Evolutionary conservation across 225 moss, liverwort and hornwort genomes (phyloP), one percentile per base, ranked within the genome.

Genomic region (Polytrichum commune): DNA sequence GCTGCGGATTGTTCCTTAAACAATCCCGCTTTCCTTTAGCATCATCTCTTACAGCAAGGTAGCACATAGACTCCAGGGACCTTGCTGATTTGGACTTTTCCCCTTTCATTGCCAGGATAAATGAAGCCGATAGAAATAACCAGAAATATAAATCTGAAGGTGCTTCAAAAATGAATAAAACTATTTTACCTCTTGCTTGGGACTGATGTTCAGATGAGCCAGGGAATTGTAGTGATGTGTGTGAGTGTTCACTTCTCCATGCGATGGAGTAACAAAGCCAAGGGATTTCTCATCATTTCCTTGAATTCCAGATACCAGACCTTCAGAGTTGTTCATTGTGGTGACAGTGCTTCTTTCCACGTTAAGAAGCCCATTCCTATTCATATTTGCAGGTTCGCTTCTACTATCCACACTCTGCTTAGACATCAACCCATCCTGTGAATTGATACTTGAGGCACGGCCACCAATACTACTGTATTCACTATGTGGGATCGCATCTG

Each of bases 101-200:
- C 38, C 32, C 38, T 10, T 38, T 46, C 13, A 46, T 46, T 46
- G 46, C 46, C 3, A 8, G 16, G 16, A 46, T 4, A 16, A 46
- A 46, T 46, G 38, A 38, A 46, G 16, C 9, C 3, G 1, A 9
- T 9, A 35, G 35, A 35, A 35, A 35, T 9, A 35, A 35, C 3
- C 16, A 13, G 46, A 46, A 46, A 46, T 16, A 16, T 3, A 46
- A 46, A 46, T 13, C 46, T 46, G 46, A 3, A 46, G 46, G 46
- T 46, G 46, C 16, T 46, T 46, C 3, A 46, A 46, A 13, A 46
- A 46, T 46, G 46, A 46, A 13, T 46, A 46, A 13, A 13, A 46
- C 35, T 73, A 22, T 38, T 71, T 68, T 55, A 83, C 87, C 87
- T 77, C 60, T 25, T 70, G 19, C 29, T 66, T 75, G 27, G 74